A percentile compares a stretch with the other conserved stretches of the same genome.
These are phyloP conservation scores for Bacterosira constricta DNA, from an alignment of 108 stramenopile genomes.

Conservation along the genomic window DNA sequence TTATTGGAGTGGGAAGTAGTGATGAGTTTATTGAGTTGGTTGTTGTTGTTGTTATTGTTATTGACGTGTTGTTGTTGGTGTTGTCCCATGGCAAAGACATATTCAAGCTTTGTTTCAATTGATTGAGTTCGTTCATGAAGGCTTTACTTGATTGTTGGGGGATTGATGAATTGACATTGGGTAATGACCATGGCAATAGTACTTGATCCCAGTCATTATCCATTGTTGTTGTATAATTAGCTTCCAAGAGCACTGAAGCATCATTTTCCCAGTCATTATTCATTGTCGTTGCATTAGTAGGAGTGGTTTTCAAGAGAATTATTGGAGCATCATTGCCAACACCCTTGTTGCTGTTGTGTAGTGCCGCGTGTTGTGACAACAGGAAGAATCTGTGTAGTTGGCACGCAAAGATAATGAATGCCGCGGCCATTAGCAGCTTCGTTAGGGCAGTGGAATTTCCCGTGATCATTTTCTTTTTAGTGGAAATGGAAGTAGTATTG, in stretches of 20 bases:
- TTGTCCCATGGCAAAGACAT: neutral
- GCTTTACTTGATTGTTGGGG: neutral
- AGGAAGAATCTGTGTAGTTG: neutral
- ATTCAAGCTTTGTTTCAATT: neutral
- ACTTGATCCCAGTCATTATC: neutral
- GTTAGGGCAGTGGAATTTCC: neutral
- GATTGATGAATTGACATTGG: neutral
- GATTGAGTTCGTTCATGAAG: neutral
- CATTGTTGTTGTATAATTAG: neutral
- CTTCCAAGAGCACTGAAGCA: too few relatives aligned
- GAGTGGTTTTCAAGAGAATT: too few relatives aligned
- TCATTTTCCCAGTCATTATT: neutral
- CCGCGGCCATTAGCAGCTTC: neutral
- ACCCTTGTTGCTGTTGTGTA: too few relatives aligned
- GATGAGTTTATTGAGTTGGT: too few relatives aligned
- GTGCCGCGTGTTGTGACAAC: too few relatives aligned
- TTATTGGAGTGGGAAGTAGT: neutral
- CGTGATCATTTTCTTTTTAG: neutral
- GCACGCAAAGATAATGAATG: neutral
- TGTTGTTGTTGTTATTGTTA: too few relatives aligned
- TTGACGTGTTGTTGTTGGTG: neutral
- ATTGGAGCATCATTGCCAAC: too few relatives aligned
- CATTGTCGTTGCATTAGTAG: neutral
- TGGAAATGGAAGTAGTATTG: neutral
- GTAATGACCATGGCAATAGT: neutral